A percentile compares a stretch with the other conserved stretches of the same genome.
These are phyloP conservation scores for Cucurbita pepo DNA, from an alignment of 306 rosid genomes.

Conservation along the genomic window DNA sequence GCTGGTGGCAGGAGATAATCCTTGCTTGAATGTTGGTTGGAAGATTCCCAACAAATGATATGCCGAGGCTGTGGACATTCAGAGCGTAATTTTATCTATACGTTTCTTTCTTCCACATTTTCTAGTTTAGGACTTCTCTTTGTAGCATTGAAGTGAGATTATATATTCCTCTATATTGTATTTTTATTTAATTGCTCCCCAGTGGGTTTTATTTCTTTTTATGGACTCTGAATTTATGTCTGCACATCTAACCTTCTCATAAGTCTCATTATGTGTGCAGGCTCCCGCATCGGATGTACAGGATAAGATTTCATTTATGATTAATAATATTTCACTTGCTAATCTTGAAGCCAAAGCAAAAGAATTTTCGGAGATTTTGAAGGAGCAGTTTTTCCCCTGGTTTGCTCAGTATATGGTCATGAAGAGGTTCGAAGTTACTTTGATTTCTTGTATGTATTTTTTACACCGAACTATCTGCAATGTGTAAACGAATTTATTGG, in stretches of 20 bases:
- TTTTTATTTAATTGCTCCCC: not conserved
- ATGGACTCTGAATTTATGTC: not conserved
- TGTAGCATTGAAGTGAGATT: not conserved
- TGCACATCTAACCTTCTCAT: not conserved
- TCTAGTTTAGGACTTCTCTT: not conserved
- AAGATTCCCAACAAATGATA: too few relatives aligned
- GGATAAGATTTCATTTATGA: constrained; percentile 89
- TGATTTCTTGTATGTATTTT: not conserved
- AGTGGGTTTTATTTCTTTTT: not conserved
- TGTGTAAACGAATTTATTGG: not conserved
- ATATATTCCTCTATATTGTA: not conserved
- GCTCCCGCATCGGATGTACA: constrained; percentile 93
- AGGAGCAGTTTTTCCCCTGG: constrained; percentile 87
- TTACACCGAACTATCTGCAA: not conserved
- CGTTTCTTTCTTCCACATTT: not conserved
- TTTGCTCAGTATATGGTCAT: constrained; percentile 98
- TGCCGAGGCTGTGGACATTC: not conserved
- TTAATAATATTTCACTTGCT: constrained; percentile 62
- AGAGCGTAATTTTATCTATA: not conserved
- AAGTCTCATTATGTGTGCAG: constrained; percentile 27
- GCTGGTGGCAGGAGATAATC: too few relatives aligned
- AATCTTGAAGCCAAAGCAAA: constrained; percentile 70
- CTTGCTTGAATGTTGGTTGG: too few relatives aligned
- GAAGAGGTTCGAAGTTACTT: constrained; percentile 54
- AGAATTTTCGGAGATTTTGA: constrained; percentile 56